Conservation (phyloP, 148 eudicot species). For the Suaeda aralocaspica region DNA sequence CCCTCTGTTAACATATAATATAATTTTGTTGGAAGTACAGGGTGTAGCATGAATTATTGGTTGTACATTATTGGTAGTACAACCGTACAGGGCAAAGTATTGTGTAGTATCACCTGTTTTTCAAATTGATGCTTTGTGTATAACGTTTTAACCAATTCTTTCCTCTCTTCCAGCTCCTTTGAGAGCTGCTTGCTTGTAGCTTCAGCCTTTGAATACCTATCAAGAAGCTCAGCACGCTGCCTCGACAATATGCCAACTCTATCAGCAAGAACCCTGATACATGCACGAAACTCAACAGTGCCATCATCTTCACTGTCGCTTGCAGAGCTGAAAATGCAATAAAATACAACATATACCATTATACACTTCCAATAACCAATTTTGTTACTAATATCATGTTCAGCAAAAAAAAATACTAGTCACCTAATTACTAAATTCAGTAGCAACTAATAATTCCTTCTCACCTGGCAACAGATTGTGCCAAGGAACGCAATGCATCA, state of each 20-base stretch:
- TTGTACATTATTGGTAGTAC: too few species aligned
- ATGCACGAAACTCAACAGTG: constrained; percentile 60
- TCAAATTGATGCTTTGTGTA: constrained; percentile 84
- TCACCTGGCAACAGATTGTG: constrained; percentile 84
- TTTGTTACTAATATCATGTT: background rate
- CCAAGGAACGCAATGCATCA: constrained; percentile 64
- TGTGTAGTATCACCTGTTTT: constrained; percentile 56
- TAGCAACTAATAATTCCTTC: constrained; percentile 8
- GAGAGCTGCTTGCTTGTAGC: constrained; percentile 53
- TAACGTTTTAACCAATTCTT: constrained; percentile 65
- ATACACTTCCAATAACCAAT: background rate
- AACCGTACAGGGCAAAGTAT: too few species aligned
- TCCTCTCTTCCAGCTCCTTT: constrained; percentile 80
- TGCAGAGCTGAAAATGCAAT: constrained; percentile 42
- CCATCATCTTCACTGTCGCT: constrained; percentile 67
- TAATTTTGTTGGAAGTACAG: too few species aligned
- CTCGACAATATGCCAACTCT: constrained; percentile 72
- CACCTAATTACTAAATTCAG: background rate
- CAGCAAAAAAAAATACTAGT: background rate
- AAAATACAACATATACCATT: background rate
- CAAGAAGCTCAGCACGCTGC: constrained; percentile 77
- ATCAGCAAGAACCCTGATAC: constrained; percentile 72
- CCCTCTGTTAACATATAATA: too few species aligned
- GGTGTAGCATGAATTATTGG: too few species aligned
- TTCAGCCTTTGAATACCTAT: constrained; percentile 64